Evolutionary conservation across 805 yeast species (phyloP).

Genomic region (Candida pseudoglaebosa): DNA sequence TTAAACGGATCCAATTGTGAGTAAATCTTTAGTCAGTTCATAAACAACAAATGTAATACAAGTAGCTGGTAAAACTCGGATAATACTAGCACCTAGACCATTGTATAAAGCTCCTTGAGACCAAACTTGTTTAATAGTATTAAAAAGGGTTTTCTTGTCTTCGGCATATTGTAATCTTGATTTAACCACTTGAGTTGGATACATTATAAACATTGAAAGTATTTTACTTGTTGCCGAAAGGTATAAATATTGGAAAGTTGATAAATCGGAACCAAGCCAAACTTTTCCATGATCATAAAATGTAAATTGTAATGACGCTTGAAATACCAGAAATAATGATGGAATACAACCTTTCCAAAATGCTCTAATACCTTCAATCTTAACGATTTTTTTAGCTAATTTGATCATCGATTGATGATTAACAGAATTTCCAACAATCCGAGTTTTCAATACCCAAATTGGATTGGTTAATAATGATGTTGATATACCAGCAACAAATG

Average conservation of each 20-base stretch:
- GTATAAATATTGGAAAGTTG: constrained; percentile 55
- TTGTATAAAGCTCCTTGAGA: constrained; percentile 64
- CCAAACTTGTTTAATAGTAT: constrained; percentile 43
- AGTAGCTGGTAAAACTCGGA: constrained; percentile 89
- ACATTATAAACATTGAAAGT: constrained; percentile 61
- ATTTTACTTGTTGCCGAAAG: constrained; percentile 69
- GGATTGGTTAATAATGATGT: constrained; percentile 86
- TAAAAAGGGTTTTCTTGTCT: constrained; percentile 19
- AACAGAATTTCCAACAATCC: constrained; percentile 63
- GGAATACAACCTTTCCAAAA: constrained; percentile 76
- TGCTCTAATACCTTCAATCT: constrained; percentile 54
- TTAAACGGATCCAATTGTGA: not conserved
- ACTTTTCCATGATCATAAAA: constrained; percentile 75
- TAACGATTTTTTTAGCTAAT: constrained; percentile 48
- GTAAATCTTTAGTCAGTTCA: constrained; percentile 47
- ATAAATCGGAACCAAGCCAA: constrained; percentile 22
- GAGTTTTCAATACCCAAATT: constrained; percentile 90
- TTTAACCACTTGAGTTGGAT: constrained; percentile 81
- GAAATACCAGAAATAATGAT: constrained; percentile 76
- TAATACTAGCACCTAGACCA: constrained; percentile 73
- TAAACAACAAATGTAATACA: constrained; percentile 86
- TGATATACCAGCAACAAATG: constrained; percentile 60
- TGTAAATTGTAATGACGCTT: constrained; percentile 85
- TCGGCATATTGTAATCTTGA: constrained; percentile 61
- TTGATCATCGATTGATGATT: constrained; percentile 42